These are phyloP conservation scores for Salvia sclarea DNA, from an alignment of 305 asterid genomes.

Conservation along the genomic window DNA sequence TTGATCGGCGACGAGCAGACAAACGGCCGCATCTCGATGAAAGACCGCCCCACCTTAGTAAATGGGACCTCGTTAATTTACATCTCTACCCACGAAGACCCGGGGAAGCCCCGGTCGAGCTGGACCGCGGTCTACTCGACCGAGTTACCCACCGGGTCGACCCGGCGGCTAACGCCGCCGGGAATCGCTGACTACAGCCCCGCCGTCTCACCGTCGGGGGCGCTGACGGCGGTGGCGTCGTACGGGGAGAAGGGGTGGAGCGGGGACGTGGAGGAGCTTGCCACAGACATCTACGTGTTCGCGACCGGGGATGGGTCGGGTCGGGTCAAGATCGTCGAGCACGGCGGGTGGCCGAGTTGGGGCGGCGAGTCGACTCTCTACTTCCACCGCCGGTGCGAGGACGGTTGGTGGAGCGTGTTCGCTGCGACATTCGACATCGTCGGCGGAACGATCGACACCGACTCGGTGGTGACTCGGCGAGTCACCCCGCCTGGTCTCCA, in stretches of 20 bases:
- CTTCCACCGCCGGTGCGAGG: constrained; percentile 74
- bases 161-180: constrained; percentile 63
- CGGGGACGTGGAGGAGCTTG: constrained; percentile 78
- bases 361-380: constrained; percentile 69
- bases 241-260: constrained; percentile 67
- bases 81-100: constrained; percentile 74
- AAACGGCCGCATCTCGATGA: constrained; percentile 54
- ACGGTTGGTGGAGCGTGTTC: constrained; percentile 93
- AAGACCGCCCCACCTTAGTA: constrained; percentile 65
- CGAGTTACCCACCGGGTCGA: constrained; percentile 50
- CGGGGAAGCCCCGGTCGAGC: constrained; percentile 70
- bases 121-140: constrained; percentile 93
- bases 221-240: constrained; percentile 87
- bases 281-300: constrained; percentile 70
- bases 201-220: constrained; percentile 82
- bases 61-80: constrained; percentile 62
- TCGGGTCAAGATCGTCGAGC: constrained; percentile 71
- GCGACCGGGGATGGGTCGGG: constrained; percentile 67
- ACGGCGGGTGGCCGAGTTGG: constrained; percentile 98
- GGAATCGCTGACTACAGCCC: constrained; percentile 83
- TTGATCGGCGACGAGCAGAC: constrained; percentile 48
- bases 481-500: constrained; percentile 89
- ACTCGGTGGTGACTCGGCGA: constrained; percentile 53
- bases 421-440: constrained; percentile 40
- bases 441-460: constrained; percentile 33